phyloP scores from a whole-genome alignment of 352 stramenopile genomes.

The Phytophthora uliginosa region DNA sequence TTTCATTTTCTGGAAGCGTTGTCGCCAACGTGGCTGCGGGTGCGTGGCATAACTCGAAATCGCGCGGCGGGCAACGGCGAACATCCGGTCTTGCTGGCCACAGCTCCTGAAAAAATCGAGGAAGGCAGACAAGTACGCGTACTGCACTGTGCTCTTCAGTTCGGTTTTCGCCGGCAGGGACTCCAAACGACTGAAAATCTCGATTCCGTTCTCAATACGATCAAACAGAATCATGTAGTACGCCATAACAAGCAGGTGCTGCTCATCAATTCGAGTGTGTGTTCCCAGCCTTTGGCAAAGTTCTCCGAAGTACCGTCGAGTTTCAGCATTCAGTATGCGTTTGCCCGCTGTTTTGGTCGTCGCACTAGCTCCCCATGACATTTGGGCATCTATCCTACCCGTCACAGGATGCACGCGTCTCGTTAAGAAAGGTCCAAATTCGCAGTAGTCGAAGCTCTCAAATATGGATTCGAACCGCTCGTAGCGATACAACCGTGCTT shows the following conservation, averaged over 20 bases:
- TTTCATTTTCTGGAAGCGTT: constrained; percentile 52
- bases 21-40: constrained; percentile 54
- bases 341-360: constrained; percentile 20
- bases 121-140: constrained; percentile 71
- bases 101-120: constrained; percentile 60
- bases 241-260: constrained; percentile 53
- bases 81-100: constrained; percentile 17
- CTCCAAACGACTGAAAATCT: constrained; percentile 43
- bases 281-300: constrained; percentile 54
- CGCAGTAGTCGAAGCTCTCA: constrained; percentile 50
- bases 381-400: constrained; percentile 21
- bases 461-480: constrained; percentile 39
- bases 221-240: constrained; percentile 67
- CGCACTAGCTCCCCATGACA: not conserved
- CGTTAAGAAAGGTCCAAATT: constrained; percentile 59
- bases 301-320: constrained; percentile 47
- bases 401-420: constrained; percentile 51
- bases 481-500: constrained; percentile 33
- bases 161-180: not conserved
- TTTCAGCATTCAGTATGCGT: constrained; percentile 50
- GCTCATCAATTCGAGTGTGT: constrained; percentile 27
- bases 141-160: constrained; percentile 49
- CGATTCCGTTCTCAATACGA: constrained; percentile 45
- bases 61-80: constrained; percentile 46
- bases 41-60: constrained; percentile 50